Evolutionary conservation across 1,139 yeast species (phyloP).

Genomic region (Eremothecium gossypii): DNA sequence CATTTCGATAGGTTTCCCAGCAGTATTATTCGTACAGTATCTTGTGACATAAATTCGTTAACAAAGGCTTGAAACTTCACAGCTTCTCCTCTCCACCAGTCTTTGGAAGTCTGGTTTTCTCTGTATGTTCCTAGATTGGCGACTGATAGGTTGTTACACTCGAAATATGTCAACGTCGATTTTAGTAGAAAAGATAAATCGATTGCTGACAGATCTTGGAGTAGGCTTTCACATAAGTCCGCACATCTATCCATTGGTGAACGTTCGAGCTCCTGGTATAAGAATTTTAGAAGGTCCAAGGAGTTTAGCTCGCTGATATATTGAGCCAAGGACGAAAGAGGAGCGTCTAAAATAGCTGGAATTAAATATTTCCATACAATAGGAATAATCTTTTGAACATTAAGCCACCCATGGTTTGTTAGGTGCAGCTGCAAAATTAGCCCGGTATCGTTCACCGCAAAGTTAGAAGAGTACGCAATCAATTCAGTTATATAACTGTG

Average conservation of each 20-base stretch:
- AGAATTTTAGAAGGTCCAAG: conserved; percentile 38
- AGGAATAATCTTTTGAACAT: conserved; percentile 28
- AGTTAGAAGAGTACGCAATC: conserved; percentile 34
- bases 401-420: conserved; percentile 35
- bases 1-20: conserved; percentile 24
- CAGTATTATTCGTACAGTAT: conserved; percentile 30
- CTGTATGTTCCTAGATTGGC: conserved; percentile 23
- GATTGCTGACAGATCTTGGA: conserved; percentile 28
- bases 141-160: conserved; percentile 13
- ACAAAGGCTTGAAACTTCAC: conserved; percentile 30
- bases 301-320: conserved; percentile 39
- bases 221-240: conserved; percentile 30
- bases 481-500: conserved; percentile 32
- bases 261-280: conserved; percentile 31
- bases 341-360: conserved; percentile 15
- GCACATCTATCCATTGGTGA: conserved; percentile 42
- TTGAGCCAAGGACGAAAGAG: conserved; percentile 29
- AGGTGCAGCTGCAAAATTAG: conserved; percentile 40
- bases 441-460: conserved; percentile 31
- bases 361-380: conserved; percentile 24
- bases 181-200: conserved; percentile 35
- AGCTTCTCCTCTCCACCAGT: conserved; percentile 37
- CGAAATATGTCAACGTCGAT: conserved; percentile 32
- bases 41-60: conserved; percentile 18
- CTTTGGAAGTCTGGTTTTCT: conserved; percentile 26